These are phyloP conservation scores for Rubia yunnanensis DNA, from an alignment of 257 asterid species.

Conservation along the genomic window DNA sequence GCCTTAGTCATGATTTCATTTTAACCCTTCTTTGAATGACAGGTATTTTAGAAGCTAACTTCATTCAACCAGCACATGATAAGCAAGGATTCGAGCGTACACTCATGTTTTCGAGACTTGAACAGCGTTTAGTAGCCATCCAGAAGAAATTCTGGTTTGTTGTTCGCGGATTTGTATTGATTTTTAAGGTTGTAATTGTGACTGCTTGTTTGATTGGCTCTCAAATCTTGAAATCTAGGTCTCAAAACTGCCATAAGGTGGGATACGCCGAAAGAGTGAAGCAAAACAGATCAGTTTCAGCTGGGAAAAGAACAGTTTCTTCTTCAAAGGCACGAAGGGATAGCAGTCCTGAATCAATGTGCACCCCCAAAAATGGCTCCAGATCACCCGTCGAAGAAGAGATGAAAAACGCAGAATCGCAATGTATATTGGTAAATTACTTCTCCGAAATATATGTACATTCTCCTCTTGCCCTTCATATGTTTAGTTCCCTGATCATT, in stretches of 20 bases:
- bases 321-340: conserved; percentile 5
- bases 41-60: conserved; percentile 67
- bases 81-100: conserved; percentile 78
- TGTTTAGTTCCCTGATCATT: neutral
- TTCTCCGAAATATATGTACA: neutral
- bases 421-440: conserved; percentile 26
- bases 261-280: conserved; percentile 47
- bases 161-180: neutral
- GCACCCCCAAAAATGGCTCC: neutral
- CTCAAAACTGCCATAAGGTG: conserved; percentile 41
- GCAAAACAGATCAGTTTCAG: conserved; percentile 14
- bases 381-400: neutral
- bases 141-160: conserved; percentile 61
- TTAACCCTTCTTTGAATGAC: neutral
- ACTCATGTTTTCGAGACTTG: conserved; percentile 38
- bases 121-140: conserved; percentile 25
- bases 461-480: neutral
- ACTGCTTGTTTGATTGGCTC: neutral
- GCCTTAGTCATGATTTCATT: neutral
- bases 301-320: neutral
- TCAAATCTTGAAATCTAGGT: conserved; percentile 23
- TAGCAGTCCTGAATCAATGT: neutral
- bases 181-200: neutral
- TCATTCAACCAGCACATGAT: conserved; percentile 74
- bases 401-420: conserved; percentile 7